Conservation (phyloP, 768 basidiomycete species). For the Lactarius indigo region DNA sequence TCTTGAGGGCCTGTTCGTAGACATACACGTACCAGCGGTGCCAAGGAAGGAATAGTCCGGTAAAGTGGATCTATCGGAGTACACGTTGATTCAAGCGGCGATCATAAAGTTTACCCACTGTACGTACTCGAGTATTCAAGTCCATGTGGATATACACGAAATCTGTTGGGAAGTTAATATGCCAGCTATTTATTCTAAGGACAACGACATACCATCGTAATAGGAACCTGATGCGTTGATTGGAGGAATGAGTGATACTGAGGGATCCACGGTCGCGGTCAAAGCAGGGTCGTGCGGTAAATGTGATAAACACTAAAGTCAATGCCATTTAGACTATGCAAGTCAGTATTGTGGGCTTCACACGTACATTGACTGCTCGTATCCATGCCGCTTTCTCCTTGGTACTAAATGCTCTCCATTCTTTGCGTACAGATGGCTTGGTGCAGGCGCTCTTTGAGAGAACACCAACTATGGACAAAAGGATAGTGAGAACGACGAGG, state of each 20-base stretch:
- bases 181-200: not conserved
- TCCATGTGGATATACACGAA: conserved; percentile 31
- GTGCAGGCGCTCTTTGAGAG: conserved; percentile 9
- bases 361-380: conserved; percentile 27
- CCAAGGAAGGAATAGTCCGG: conserved; percentile 31
- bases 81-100: not conserved
- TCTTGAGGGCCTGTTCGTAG: conserved; percentile 26
- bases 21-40: conserved; percentile 30
- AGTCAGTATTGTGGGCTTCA: not conserved
- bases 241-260: conserved; percentile 20
- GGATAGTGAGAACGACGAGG: not conserved
- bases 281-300: conserved; percentile 23
- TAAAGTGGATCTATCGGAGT: conserved; percentile 27
- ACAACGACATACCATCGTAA: conserved; percentile 20
- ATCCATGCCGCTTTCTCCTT: conserved; percentile 29
- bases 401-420: conserved; percentile 27
- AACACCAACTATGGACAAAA: not conserved
- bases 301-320: conserved; percentile 21
- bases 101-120: not conserved
- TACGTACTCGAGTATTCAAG: conserved; percentile 20
- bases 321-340: not conserved
- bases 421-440: conserved; percentile 27
- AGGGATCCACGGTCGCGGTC: conserved; percentile 10
- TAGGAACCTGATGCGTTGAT: conserved; percentile 24
- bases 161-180: conserved; percentile 15